Evolutionary conservation across 2,329 filamentous ascomycete species (phyloP), one percentile per base, ranked within the genome.

Genomic region (Fusarium sp.): DNA sequence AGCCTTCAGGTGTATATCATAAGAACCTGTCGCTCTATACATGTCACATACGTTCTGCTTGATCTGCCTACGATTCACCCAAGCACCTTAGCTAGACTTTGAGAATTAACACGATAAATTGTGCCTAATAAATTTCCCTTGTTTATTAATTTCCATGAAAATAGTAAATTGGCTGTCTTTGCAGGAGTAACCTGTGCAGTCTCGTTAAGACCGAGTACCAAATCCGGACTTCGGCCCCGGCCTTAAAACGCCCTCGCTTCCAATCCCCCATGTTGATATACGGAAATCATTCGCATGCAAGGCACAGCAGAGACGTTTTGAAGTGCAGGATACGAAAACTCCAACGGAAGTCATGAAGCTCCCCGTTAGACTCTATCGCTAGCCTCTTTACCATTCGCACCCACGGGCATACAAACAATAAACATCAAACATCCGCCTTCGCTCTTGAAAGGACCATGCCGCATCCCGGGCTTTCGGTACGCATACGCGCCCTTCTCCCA

Each of bases 401-500:
- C 55, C 18, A 78, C 69, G 24, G 70, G 73, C 38, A 79, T 74
- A 55, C 72, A 74, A 11, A 76, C 58, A 63, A 81, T 78, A 61
- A 75, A 75, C 66, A 75, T 81, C 64, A 84, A 74, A 67, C 82
- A 85, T 8, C 82, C 82, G 10, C 77, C 55, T 38, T 78, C 73
- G 32, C 79, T 81, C 61, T 68, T 72, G 65, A 83, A 84, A 18
- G 81, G 83, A 1, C 83, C 83, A 77, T 84, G 81, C 66, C 81
- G 71, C 82, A 83, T 84, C 15, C 81, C 82, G 20, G 82, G 81
- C 55, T 81, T 78, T 26, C 82, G 79, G 70, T 84, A 84, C 20
- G 82, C 83, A 78, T 84, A 84, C 8, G 80, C 77, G 42, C 82
- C 82, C 54, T 79, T 77, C 18, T 77, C 66, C 80, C 80, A 84